Conservation (phyloP, 768 basidiomycete genomes). For the Suillus americanus region DNA sequence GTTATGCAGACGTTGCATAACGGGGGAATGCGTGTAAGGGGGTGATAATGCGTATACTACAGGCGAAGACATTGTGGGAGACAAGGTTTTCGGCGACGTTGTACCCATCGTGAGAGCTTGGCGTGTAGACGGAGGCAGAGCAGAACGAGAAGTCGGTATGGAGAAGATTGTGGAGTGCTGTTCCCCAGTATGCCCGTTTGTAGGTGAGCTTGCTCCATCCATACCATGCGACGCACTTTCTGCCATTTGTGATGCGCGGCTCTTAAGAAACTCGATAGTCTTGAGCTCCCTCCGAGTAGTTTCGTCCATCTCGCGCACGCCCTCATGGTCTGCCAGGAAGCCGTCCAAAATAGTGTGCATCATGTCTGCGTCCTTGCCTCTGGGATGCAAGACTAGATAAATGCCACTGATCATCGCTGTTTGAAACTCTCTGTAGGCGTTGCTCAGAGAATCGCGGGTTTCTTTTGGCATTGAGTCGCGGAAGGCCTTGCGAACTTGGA, state of each 20-base stretch:
- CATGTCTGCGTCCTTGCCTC: constrained; percentile 59
- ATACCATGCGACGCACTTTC: constrained; percentile 27
- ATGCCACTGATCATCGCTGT: constrained; percentile 89
- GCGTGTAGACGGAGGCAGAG: constrained; percentile 15
- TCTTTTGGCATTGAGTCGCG: constrained; percentile 60
- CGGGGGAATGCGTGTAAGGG: constrained; percentile 39
- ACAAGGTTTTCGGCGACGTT: constrained; percentile 16
- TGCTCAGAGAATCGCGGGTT: constrained; percentile 68
- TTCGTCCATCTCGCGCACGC: constrained; percentile 68
- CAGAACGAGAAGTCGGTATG: constrained; percentile 10
- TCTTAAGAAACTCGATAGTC: constrained; percentile 80
- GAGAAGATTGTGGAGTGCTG: constrained; percentile 30
- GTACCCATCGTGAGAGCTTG: constrained; percentile 21
- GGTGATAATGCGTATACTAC: constrained; percentile 27
- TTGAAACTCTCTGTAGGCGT: constrained; percentile 85
- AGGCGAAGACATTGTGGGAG: constrained; percentile 19
- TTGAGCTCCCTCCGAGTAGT: constrained; percentile 81
- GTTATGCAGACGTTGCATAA: constrained; percentile 64
- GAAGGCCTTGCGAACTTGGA: constrained; percentile 72
- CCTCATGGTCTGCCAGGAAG: constrained; percentile 62
- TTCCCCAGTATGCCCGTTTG: constrained; percentile 37
- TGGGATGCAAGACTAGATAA: constrained; percentile 78
- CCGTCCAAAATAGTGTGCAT: constrained; percentile 82
- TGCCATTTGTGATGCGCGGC: constrained; percentile 56
- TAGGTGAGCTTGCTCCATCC: constrained; percentile 10